Evolutionary conservation across 164 flowering plant species (phyloP), one percentile per base, ranked within the genome.

Genomic region (Warburgia ugandensis): DNA sequence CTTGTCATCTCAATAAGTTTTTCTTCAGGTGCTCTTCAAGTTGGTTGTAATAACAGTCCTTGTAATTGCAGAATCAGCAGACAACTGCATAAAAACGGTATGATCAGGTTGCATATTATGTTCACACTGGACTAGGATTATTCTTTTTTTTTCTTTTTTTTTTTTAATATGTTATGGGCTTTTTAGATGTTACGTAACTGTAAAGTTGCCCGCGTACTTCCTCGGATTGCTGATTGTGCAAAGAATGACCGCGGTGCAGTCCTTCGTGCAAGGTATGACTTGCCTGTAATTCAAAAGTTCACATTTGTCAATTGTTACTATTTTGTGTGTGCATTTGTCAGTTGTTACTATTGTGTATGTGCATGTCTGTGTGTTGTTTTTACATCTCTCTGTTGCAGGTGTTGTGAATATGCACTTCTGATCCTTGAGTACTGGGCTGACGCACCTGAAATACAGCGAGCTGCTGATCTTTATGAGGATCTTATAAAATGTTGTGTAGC

Each of bases 81-180:
- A 94, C 73, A 89, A 82, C 74, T 94, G 99, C 76, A 86, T 94
- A 55, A 94, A 94, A 71, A 89, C 97, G 78, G 99, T 89, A 77
- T 55, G 54, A 22, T 19, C 3, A n/a, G n/a, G n/a, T n/a, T n/a
- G n/a, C n/a, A n/a, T n/a, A n/a, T n/a, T n/a, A n/a, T n/a, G n/a
- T n/a, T n/a, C n/a, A n/a, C n/a, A n/a, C n/a, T n/a, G n/a, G 11
- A 20, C 37, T 20, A 21, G 39, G 32, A 2, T 33, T 35, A 13
- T 30, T 25, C 9, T 29, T 9, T 8, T 32, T 2, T 21, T 31
- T 11, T 55, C 11, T 45, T 26, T 25, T 45, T 27, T 25, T 0
- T 23, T n/a, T 48, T 25, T 39, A 40, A 5, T 51, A 29, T 51
- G 26, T 16, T 47, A 22, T 62, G 32, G n/a, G 19, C 35, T 60